Percentiles rank a stretch among this genome's conserved stretches.
phyloP scores from a whole-genome alignment of 257 asterid genomes.

The Nicotiana paniculata region DNA sequence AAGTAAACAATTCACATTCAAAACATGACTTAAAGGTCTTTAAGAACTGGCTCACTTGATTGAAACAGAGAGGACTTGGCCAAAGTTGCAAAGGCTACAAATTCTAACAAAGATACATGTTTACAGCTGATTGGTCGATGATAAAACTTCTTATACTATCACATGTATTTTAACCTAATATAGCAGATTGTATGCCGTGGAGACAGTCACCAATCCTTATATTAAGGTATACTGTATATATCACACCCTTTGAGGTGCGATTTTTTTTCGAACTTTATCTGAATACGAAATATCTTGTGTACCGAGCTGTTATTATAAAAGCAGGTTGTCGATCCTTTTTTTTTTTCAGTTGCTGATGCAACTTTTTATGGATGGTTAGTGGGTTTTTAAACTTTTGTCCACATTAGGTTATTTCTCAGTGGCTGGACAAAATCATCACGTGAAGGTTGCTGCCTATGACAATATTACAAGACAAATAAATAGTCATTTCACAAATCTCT shows the following conservation, averaged over 20 bases:
- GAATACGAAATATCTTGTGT: too few relatives aligned
- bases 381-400: background rate
- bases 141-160: background rate
- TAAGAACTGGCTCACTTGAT: slow-evolving; percentile 8
- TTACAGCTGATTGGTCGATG: background rate
- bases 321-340: background rate
- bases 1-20: too few relatives aligned
- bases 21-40: background rate
- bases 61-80: background rate
- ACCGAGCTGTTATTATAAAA: too few relatives aligned
- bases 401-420: background rate
- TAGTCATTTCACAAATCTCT: slow-evolving; percentile 37
- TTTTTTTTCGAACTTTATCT: too few relatives aligned
- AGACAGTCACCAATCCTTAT: too few relatives aligned
- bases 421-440: slow-evolving; percentile 33
- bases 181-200: too few relatives aligned
- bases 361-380: background rate
- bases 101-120: slow-evolving; percentile 1
- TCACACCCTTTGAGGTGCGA: too few relatives aligned
- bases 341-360: background rate
- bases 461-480: slow-evolving; percentile 18
- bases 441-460: slow-evolving; percentile 23
- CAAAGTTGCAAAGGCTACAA: too few relatives aligned
- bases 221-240: too few relatives aligned
- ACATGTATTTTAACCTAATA: background rate